Conservation (phyloP, 441 rosid genomes). For the Pelargonium citronellum region DNA sequence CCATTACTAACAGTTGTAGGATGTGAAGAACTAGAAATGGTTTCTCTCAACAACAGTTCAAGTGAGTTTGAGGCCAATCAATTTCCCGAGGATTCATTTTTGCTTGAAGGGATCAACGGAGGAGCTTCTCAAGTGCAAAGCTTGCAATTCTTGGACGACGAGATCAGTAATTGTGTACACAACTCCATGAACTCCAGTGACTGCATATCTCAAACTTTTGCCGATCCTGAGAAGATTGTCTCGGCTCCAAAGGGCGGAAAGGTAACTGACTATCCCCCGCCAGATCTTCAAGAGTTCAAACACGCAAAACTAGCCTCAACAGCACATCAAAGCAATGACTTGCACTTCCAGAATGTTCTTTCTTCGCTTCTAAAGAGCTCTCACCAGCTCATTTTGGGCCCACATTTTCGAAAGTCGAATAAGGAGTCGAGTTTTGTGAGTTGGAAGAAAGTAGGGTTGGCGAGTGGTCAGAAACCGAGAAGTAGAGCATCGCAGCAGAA, state of each 20-base stretch:
- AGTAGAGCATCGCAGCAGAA: conserved; percentile 34
- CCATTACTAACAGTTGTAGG: conserved; percentile 30
- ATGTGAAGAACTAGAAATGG: conserved; percentile 37
- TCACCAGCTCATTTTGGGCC: conserved; percentile 50
- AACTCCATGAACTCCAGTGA: conserved; percentile 69
- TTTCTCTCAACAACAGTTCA: conserved; percentile 44
- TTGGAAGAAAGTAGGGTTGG: conserved; percentile 46
- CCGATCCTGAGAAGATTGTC: conserved; percentile 36
- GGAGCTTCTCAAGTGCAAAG: conserved; percentile 65
- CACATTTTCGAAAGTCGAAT: conserved; percentile 36
- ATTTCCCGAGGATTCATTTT: conserved; percentile 34
- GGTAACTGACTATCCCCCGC: conserved; percentile 27
- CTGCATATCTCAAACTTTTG: conserved; percentile 60
- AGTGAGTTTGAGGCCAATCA: conserved; percentile 37
- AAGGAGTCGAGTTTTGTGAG: conserved; percentile 52
- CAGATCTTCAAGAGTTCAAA: conserved; percentile 36
- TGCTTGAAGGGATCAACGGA: conserved; percentile 42
- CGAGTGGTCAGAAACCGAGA: conserved; percentile 16
- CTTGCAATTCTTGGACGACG: conserved; percentile 66
- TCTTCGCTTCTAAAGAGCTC: conserved; percentile 58
- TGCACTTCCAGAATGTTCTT: conserved; percentile 68
- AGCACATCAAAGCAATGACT: conserved; percentile 38
- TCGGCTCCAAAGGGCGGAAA: conserved; percentile 31
- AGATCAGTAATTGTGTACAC: conserved; percentile 54
- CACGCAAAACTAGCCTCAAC: conserved; percentile 30